phyloP scores from a whole-genome alignment of 208 protist species.

The Balamuthia mandrillaris region DNA sequence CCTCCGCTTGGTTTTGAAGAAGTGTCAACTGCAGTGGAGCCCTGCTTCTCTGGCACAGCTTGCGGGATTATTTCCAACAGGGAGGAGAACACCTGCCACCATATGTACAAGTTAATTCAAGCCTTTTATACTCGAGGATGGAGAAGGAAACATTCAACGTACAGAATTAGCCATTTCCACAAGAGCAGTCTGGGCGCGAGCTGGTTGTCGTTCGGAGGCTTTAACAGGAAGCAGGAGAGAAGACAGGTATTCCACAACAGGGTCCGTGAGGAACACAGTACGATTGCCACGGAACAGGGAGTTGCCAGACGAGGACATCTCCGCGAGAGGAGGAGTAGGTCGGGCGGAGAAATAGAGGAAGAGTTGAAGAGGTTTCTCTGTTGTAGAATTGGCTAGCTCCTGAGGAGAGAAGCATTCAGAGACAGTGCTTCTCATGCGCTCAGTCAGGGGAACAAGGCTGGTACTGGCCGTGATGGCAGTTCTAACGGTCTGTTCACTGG shows the following conservation, averaged over 20 bases:
- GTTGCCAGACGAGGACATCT: slow-evolving; percentile 9
- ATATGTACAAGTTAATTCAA: too few relatives aligned
- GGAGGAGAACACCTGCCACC: slow-evolving; percentile 3
- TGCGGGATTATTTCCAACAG: not conserved
- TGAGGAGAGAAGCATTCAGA: not conserved
- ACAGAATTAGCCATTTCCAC: too few relatives aligned
- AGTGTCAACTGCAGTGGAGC: not conserved
- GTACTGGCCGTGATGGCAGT: not conserved
- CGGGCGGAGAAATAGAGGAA: not conserved
- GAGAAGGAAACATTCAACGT: too few relatives aligned
- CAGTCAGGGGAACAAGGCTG: not conserved
- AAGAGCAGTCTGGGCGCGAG: too few relatives aligned
- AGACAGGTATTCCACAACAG: too few relatives aligned
- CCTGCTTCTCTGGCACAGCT: not conserved
- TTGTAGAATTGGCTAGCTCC: not conserved
- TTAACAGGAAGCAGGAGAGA: too few relatives aligned
- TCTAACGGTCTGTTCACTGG: too few relatives aligned
- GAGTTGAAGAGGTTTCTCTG: not conserved
- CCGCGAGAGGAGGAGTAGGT: not conserved
- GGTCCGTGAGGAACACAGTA: too few relatives aligned
- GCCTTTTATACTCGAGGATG: too few relatives aligned
- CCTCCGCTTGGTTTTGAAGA: not conserved
- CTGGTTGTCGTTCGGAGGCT: too few relatives aligned
- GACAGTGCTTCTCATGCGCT: not conserved
- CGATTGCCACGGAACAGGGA: too few relatives aligned